Percentiles rank a stretch among this genome's conserved stretches.
Conservation (phyloP, 2,329 filamentous ascomycete genomes). For the Hypomyces rosellus region DNA sequence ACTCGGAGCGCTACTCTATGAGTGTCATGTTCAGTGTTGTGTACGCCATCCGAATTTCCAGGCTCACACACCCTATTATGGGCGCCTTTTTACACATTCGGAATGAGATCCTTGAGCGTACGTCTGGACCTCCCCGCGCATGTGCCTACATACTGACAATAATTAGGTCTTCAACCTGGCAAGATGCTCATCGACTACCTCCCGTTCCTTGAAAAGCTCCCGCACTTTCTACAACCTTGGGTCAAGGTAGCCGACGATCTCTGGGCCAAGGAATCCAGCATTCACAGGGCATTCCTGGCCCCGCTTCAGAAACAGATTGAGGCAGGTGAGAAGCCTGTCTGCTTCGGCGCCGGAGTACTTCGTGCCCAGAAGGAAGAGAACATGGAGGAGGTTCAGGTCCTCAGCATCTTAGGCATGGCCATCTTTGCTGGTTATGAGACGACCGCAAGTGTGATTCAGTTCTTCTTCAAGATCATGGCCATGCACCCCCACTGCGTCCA, state of each 20-base stretch:
- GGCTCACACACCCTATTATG: slow-evolving; percentile 3
- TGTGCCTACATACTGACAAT: background rate
- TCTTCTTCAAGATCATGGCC: slow-evolving; percentile 4
- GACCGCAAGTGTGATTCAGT: background rate
- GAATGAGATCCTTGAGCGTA: background rate
- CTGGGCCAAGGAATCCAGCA: background rate
- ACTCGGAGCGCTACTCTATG: background rate
- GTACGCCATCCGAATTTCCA: background rate
- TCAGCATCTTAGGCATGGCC: background rate
- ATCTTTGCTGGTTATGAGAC: background rate
- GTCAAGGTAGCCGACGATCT: background rate
- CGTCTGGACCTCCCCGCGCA: background rate
- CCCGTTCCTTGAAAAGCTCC: slow-evolving; percentile 6
- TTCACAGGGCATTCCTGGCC: background rate
- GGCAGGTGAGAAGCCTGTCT: background rate
- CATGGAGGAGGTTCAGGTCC: background rate
- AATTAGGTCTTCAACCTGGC: slow-evolving; percentile 3
- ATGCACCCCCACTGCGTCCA: slow-evolving; percentile 1
- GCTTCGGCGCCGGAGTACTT: background rate
- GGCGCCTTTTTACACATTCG: slow-evolving; percentile 1
- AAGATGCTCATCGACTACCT: slow-evolving; percentile 6
- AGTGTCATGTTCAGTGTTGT: slow-evolving; percentile 9
- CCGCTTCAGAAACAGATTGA: background rate
- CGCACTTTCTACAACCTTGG: slow-evolving; percentile 5
- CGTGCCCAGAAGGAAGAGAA: background rate